Base-by-base conservation (phyloP, 495 filamentous ascomycete genomes). In the Clavariopsis aquatica region DNA sequence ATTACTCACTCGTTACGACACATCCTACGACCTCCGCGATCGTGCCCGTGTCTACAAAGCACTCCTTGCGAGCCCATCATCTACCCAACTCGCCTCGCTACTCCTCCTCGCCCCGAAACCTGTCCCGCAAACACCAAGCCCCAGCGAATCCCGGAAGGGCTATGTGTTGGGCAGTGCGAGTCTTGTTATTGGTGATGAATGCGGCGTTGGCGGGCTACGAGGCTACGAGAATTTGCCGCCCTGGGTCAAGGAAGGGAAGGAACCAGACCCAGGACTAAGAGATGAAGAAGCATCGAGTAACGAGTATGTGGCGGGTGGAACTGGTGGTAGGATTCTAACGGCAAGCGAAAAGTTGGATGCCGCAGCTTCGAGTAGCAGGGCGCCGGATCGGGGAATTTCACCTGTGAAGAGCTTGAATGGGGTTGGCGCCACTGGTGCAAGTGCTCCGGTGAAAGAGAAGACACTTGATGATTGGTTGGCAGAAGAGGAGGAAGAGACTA, bases 91-190 rank as follows among this genome's bases (percentile, higher is more conserved):
- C 17, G 94, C 94, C 17, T 92, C 87, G 8, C 81, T 98, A 3
- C 86, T 97, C 66, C 86, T 98, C 0, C 82, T 97, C 0, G 94
- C 94, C 1, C 94, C 94, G 0, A 98, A 98, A 73, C 93, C 94
- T 0, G 91, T 92, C 0, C 94, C 94, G 0, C 89, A 94, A 49
- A 84, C 88, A 0, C 90, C 91, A 0, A 93, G 88, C 59, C 93
- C 94, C 2, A 92, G 89, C 1, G 90, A 93, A 60, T 85, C 84
- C 1, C 82, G 92, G 7, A 88, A 87, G 52, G 87, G 85, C 22
- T 87, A 90, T 24, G 80, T 85, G 0, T 80, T 98, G 1, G 94
- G 94, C 20, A 92, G 89, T 2, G 85, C 92, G 4, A 91, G 91
- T 34, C 82, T 98, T 12, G 87, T 96, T 1, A 76, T 97, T 4